Base-by-base conservation (phyloP, 2,329 filamentous ascomycete genomes). In the Parasarocladium wereldwijsianum region DNA sequence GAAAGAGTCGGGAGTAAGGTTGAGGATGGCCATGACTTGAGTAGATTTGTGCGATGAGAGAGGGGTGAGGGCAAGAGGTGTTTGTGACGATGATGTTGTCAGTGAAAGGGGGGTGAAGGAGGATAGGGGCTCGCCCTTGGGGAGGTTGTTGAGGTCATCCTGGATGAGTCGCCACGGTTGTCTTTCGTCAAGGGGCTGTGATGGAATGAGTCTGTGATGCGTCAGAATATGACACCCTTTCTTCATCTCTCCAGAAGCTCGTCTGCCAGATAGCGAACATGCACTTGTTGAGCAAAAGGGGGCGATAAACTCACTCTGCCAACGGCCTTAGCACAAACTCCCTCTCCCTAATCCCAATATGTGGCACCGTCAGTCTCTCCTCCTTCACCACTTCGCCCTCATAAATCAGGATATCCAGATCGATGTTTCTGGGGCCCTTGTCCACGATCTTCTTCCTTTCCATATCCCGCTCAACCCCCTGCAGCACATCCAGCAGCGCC, bases 1-100 rank as follows among this genome's bases (percentile, higher is more conserved):
- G 59, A 98, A 98, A 8, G 87, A 96, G 55, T 98, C 87, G 0
- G 87, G 87, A 0, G 90, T 96, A 31, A 93, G 59, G 53, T 98
- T 98, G 26, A 96, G 63, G 38, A 98, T 93, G 32, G 81, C 82
- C 90, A 98, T 98, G 40, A 94, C 57, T 26, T 73, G 71, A 1
- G 87, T 94, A 31, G 58, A 62, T 27, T 76, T 68, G 26, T 64
- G 60, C 6, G 64, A 55, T 18, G 60, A 55, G 17, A 72, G 55
- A 12, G 80, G 64, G 29, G 70, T 68, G 22, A 90, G 54, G 1
- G 71, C 59, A 8, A 30, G 28, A n/a, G n/a, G n/a, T n/a, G n/a
- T n/a, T 8, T 62, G 52, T 4, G 48, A 34, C n/a, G n/a, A n/a
- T n/a, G n/a, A n/a, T n/a, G n/a, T n/a, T 3, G 50, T 49, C 5